phyloP scores from a whole-genome alignment of 106 monocot species.

The Acorus gramineus region DNA sequence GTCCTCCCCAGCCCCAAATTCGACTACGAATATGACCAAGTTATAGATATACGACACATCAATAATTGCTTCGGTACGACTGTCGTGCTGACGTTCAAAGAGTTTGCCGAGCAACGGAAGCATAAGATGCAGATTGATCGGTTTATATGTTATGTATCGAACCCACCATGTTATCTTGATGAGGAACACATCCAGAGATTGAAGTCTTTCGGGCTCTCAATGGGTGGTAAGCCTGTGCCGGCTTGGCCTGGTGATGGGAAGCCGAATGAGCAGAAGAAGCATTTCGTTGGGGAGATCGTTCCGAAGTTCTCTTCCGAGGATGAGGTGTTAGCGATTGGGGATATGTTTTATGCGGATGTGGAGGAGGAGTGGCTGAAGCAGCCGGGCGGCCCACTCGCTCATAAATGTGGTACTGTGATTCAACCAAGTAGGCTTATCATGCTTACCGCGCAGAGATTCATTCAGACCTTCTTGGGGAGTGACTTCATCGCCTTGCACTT shows the following conservation, averaged over 20 bases:
- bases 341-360: conserved; percentile 90
- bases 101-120: conserved; percentile 48
- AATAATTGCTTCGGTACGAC: conserved; percentile 75
- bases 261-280: conserved; percentile 48
- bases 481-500: conserved; percentile 93
- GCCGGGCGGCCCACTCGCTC: conserved; percentile 85
- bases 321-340: conserved; percentile 89
- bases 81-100: conserved; percentile 64
- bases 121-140: conserved; percentile 64
- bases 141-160: conserved; percentile 79
- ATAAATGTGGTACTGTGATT: conserved; percentile 69
- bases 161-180: conserved; percentile 77
- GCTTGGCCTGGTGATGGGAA: conserved; percentile 91
- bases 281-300: conserved; percentile 51
- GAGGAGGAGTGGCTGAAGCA: conserved; percentile 95
- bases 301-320: conserved; percentile 58
- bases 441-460: conserved; percentile 81
- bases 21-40: conserved; percentile 73
- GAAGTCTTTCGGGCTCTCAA: conserved; percentile 51
- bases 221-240: conserved; percentile 50
- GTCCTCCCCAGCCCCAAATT: conserved; percentile 72
- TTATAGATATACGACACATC: conserved; percentile 71
- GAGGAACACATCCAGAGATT: conserved; percentile 79
- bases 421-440: conserved; percentile 64
- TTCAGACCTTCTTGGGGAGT: conserved; percentile 93